Evolutionary conservation across 2,329 filamentous ascomycete species (phyloP).

Genomic region (Didymella glomerata): DNA sequence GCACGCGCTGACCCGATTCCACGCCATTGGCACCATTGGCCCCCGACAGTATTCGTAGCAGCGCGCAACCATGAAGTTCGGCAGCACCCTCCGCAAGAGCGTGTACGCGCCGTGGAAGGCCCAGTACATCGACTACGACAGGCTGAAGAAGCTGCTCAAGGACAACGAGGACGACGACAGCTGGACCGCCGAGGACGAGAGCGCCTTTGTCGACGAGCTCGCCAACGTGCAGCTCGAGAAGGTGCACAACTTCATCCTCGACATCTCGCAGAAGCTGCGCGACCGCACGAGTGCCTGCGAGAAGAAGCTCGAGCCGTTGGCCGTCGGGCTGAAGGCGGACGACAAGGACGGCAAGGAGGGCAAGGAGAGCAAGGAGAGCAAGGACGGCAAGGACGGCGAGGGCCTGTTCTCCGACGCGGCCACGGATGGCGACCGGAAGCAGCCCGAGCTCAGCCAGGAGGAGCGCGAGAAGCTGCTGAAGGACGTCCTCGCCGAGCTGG

Average conservation of each 20-base stretch:
- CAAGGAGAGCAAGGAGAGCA: conserved; percentile 13
- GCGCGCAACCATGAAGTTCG: conserved; percentile 78
- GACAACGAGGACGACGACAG: conserved; percentile 69
- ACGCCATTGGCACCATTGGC: background rate
- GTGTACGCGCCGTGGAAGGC: conserved; percentile 89
- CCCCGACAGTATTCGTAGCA: background rate
- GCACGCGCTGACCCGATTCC: conserved; percentile 1
- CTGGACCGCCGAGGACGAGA: conserved; percentile 96
- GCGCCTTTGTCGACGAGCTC: conserved; percentile 91
- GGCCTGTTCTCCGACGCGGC: conserved; percentile 27
- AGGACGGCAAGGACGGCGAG: conserved; percentile 20
- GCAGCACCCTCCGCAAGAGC: conserved; percentile 81
- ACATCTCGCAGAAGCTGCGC: conserved; percentile 81
- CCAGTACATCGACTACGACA: conserved; percentile 94
- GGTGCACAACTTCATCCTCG: conserved; percentile 86
- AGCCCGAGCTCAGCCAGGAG: conserved; percentile 43
- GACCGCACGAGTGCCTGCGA: conserved; percentile 79
- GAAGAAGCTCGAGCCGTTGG: conserved; percentile 68
- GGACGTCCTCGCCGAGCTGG: conserved; percentile 80
- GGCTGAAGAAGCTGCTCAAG: conserved; percentile 87
- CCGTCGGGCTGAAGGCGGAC: conserved; percentile 47
- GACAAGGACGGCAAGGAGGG: conserved; percentile 37
- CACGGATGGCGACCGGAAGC: conserved; percentile 33
- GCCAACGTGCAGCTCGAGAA: conserved; percentile 96
- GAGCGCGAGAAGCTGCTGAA: conserved; percentile 65